Conservation (phyloP, 495 filamentous ascomycete species). For the Podospora pseudopauciseta region DNA sequence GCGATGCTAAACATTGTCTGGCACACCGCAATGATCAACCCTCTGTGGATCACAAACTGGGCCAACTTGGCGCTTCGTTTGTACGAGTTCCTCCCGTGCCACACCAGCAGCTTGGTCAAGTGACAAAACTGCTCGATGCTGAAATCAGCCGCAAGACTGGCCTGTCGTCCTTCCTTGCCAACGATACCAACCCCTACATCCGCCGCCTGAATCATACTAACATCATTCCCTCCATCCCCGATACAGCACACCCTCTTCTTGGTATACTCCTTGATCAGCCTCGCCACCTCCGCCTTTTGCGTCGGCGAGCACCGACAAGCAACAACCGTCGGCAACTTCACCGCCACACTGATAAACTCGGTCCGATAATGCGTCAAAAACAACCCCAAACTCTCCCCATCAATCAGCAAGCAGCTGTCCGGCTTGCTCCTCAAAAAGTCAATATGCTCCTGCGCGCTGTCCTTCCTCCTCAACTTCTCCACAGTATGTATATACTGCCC, state of each 20-base stretch:
- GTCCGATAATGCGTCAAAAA: conserved; percentile 76
- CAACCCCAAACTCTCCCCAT: conserved; percentile 82
- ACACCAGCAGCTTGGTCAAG: conserved; percentile 93
- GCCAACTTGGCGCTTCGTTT: conserved; percentile 93
- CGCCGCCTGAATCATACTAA: conserved; percentile 98
- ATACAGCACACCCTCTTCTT: conserved; percentile 94
- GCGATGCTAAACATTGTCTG: conserved; percentile 98
- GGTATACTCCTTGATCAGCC: conserved; percentile 85
- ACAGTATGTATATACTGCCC: conserved; percentile 96
- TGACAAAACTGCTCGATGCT: conserved; percentile 92
- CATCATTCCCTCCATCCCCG: conserved; percentile 96
- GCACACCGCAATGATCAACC: conserved; percentile 88
- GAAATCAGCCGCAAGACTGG: conserved; percentile 92
- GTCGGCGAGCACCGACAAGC: conserved; percentile 97
- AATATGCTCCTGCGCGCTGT: conserved; percentile 77
- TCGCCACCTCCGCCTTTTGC: conserved; percentile 92
- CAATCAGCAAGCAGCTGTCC: conserved; percentile 87
- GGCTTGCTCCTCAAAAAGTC: conserved; percentile 84
- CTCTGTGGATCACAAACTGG: conserved; percentile 97
- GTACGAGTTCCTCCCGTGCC: conserved; percentile 97
- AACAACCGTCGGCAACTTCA: conserved; percentile 84
- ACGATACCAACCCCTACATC: conserved; percentile 98
- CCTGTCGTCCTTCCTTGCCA: conserved; percentile 95
- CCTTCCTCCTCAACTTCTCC: conserved; percentile 72
- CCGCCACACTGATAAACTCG: conserved; percentile 84